Conservation (phyloP, 116 monocot species). For the Papilionanthe hybrid region DNA sequence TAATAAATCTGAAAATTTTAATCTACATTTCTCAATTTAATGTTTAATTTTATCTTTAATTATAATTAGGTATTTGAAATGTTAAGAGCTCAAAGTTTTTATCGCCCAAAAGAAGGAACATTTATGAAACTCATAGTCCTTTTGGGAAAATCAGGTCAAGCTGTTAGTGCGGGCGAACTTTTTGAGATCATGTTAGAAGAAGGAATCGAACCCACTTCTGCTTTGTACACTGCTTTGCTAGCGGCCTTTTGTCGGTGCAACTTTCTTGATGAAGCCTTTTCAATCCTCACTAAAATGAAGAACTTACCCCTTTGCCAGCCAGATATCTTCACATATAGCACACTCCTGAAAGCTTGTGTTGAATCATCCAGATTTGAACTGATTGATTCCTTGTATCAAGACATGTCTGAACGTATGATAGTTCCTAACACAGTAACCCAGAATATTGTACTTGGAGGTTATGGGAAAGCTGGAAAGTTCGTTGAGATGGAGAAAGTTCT, state of each 20-base stretch:
- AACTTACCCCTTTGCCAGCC: conserved; percentile 69
- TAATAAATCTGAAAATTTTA: not conserved
- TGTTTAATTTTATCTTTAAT: not conserved
- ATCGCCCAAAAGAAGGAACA: conserved; percentile 83
- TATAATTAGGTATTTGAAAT: conserved; percentile 63
- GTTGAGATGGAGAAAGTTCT: conserved; percentile 83
- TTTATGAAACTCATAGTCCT: conserved; percentile 88
- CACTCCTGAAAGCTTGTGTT: conserved; percentile 66
- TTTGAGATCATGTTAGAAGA: conserved; percentile 79
- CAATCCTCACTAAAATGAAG: conserved; percentile 71
- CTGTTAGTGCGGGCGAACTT: conserved; percentile 45
- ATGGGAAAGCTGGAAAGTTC: conserved; percentile 70
- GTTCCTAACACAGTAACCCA: conserved; percentile 80
- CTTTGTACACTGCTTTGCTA: conserved; percentile 79
- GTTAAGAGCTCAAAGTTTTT: conserved; percentile 76
- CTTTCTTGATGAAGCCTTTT: conserved; percentile 63
- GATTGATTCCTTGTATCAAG: conserved; percentile 61
- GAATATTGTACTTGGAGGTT: conserved; percentile 70
- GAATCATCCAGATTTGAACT: conserved; percentile 62
- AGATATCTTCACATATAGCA: conserved; percentile 81
- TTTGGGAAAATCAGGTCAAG: conserved; percentile 76
- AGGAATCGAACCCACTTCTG: conserved; percentile 59
- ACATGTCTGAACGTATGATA: conserved; percentile 70
- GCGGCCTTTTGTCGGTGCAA: conserved; percentile 61
- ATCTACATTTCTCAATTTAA: not conserved